Evolutionary conservation across 768 basidiomycete species (phyloP).

Genomic region (Coprinellus aureogranulatus): DNA sequence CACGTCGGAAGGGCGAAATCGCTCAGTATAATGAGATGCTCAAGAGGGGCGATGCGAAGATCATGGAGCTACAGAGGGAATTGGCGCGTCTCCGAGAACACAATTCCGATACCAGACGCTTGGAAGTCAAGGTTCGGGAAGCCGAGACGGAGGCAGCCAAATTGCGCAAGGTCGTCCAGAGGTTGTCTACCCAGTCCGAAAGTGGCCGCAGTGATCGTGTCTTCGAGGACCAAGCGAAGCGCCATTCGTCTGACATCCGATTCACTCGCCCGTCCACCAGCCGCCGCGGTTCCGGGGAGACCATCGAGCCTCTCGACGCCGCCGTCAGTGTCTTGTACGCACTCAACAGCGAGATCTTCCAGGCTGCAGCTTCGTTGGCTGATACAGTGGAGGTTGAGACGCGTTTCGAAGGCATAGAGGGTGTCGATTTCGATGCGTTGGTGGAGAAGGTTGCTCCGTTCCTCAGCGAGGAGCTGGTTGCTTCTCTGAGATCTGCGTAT

Average conservation of each 20-base stretch:
- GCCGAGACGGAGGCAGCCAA: background rate
- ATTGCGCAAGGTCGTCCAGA: background rate
- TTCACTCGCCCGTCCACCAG: background rate
- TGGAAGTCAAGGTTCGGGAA: background rate
- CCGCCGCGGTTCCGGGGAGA: background rate
- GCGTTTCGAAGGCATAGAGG: slow-evolving; percentile 6
- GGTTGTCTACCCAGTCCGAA: background rate
- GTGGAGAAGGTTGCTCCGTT: slow-evolving; percentile 28
- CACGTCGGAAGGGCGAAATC: too few relatives aligned
- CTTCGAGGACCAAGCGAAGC: slow-evolving; percentile 4
- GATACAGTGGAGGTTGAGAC: slow-evolving; percentile 33
- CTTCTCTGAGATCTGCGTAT: slow-evolving; percentile 25
- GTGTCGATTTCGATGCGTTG: slow-evolving; percentile 16
- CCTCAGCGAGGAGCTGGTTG: slow-evolving; percentile 32
- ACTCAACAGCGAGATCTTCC: slow-evolving; percentile 41
- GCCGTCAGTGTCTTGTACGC: slow-evolving; percentile 19
- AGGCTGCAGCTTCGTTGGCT: slow-evolving; percentile 38
- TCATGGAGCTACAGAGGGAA: too few relatives aligned
- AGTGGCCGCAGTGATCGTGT: background rate
- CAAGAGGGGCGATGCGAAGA: too few relatives aligned
- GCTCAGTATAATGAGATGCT: too few relatives aligned
- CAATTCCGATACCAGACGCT: too few relatives aligned
- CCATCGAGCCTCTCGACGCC: slow-evolving; percentile 5
- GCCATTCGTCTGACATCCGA: slow-evolving; percentile 6
- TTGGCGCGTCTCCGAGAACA: too few relatives aligned